These are phyloP conservation scores for Pichia sp. DNA, from an alignment of 1,139 yeast species.

Conservation along the genomic window DNA sequence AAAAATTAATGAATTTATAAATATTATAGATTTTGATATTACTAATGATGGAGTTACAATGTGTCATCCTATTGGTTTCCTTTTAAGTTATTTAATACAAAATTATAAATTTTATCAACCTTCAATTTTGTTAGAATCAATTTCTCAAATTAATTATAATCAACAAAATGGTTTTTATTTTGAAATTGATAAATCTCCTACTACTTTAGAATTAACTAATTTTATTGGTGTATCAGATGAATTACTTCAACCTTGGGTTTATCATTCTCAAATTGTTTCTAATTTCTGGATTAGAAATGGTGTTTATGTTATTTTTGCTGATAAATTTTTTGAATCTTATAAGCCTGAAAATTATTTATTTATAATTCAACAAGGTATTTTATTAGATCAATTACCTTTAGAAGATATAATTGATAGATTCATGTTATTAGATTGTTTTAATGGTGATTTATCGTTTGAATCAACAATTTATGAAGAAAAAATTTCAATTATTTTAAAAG, in stretches of 20 bases:
- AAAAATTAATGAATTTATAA: background rate
- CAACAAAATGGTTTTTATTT: background rate
- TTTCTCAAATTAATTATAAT: background rate
- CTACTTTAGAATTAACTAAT: slow-evolving; percentile 1
- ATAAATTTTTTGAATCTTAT: slow-evolving; percentile 38
- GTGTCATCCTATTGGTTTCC: slow-evolving; percentile 52
- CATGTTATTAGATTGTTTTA: slow-evolving; percentile 51
- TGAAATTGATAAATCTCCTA: slow-evolving; percentile 27
- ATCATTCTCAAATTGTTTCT: slow-evolving; percentile 64
- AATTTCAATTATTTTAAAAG: slow-evolving; percentile 43
- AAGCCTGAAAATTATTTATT: slow-evolving; percentile 50
- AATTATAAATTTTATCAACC: slow-evolving; percentile 27
- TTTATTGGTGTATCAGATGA: slow-evolving; percentile 41
- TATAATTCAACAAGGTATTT: slow-evolving; percentile 46
- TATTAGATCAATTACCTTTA: slow-evolving; percentile 36
- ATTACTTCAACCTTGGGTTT: slow-evolving; percentile 56
- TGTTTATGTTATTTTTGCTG: slow-evolving; percentile 41
- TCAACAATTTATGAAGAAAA: slow-evolving; percentile 55
- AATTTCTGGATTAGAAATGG: slow-evolving; percentile 88
- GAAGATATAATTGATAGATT: slow-evolving; percentile 53
- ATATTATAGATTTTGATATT: slow-evolving; percentile 24
- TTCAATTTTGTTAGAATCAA: slow-evolving; percentile 11
- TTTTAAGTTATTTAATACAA: slow-evolving; percentile 39
- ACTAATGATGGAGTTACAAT: slow-evolving; percentile 40
- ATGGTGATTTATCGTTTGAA: slow-evolving; percentile 31